Conservation (phyloP, 257 asterid species). For the Cordia subcordata region DNA sequence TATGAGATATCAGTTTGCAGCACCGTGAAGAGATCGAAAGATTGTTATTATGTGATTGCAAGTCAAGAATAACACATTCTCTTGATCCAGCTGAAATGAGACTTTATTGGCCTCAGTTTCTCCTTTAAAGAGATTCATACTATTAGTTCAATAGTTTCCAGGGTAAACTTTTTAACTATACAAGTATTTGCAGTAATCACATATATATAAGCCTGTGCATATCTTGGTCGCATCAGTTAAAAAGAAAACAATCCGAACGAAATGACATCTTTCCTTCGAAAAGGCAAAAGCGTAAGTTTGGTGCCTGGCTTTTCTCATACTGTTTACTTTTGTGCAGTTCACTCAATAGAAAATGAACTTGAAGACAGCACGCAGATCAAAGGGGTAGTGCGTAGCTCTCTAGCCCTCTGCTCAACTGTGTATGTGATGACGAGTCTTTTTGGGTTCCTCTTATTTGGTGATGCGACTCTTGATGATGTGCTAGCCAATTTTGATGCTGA, state of each 20-base stretch:
- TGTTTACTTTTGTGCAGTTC: slow-evolving; percentile 54
- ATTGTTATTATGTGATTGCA: no score
- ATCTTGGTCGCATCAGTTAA: not conserved
- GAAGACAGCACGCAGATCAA: slow-evolving; percentile 68
- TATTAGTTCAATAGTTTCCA: no score
- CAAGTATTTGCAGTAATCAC: no score
- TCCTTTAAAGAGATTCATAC: no score
- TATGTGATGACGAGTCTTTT: slow-evolving; percentile 83
- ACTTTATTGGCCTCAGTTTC: no score
- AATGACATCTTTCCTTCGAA: not conserved
- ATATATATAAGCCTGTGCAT: not conserved
- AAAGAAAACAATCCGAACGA: not conserved
- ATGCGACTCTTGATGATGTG: slow-evolving; percentile 88
- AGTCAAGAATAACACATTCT: no score
- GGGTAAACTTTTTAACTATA: no score
- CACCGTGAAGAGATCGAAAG: no score
- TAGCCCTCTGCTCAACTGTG: slow-evolving; percentile 74
- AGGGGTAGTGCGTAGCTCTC: slow-evolving; percentile 75
- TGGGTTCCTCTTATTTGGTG: slow-evolving; percentile 89
- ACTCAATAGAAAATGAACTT: slow-evolving; percentile 87
- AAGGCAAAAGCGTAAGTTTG: not conserved
- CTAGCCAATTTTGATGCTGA: slow-evolving; percentile 84
- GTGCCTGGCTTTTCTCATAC: not conserved
- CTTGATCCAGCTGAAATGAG: no score
- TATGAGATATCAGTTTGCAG: no score